Evolutionary conservation across 1,284 basidiomycete genomes (phyloP).

Genomic region (Porogramme epimiltina): DNA sequence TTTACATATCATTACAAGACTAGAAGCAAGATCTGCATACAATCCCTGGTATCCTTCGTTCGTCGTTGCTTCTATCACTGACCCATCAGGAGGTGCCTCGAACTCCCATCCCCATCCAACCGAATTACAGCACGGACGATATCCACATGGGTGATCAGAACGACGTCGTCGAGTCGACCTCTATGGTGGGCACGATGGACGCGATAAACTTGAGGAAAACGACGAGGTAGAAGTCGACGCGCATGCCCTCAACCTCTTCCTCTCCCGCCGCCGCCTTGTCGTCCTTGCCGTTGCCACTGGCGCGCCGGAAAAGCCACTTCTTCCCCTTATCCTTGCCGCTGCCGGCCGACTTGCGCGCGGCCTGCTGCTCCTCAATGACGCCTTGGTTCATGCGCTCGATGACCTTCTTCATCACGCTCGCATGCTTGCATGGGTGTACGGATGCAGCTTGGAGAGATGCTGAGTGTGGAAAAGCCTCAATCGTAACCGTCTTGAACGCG

Average conservation of each 20-base stretch:
- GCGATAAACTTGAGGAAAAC: constrained; percentile 98
- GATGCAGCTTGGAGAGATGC: constrained; percentile 83
- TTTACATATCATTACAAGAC: constrained; percentile 27
- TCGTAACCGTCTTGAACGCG: constrained; percentile 98
- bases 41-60: constrained; percentile 28
- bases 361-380: constrained; percentile 77
- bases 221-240: constrained; percentile 94
- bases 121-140: background rate
- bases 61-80: constrained; percentile 17
- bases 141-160: constrained; percentile 50
- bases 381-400: constrained; percentile 97
- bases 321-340: constrained; percentile 66
- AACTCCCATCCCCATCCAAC: background rate
- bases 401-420: constrained; percentile 99
- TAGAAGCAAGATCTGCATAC: constrained; percentile 26
- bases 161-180: constrained; percentile 88
- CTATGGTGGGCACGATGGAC: constrained; percentile 92
- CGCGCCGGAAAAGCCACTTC: constrained; percentile 84
- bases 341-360: constrained; percentile 47
- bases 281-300: constrained; percentile 61
- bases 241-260: constrained; percentile 82
- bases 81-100: background rate
- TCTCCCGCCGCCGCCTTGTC: constrained; percentile 46
- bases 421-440: constrained; percentile 99
- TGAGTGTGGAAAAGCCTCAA: constrained; percentile 96